A percentile compares a stretch with the other conserved stretches of the same genome.
These are phyloP conservation scores for Aspergillus bertholletiae DNA, from an alignment of 495 filamentous ascomycete species.

Conservation along the genomic window DNA sequence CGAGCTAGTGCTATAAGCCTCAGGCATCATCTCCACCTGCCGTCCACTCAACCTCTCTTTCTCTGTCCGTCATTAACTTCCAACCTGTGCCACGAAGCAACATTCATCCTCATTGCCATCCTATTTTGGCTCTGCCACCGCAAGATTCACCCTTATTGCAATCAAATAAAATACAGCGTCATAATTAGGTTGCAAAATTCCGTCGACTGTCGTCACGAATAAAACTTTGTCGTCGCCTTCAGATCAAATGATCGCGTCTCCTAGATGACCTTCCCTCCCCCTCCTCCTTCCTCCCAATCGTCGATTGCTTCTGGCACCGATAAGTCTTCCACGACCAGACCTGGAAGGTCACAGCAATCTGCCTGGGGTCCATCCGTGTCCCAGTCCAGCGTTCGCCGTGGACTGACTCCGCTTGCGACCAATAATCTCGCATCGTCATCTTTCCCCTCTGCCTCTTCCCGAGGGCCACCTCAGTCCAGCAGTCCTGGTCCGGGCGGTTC, in stretches of 20 bases:
- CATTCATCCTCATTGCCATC: constrained; percentile 21
- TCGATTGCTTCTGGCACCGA: constrained; percentile 58
- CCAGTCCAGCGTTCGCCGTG: constrained; percentile 56
- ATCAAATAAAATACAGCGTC: constrained; percentile 1
- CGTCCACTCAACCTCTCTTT: constrained; percentile 18
- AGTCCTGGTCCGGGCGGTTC: constrained; percentile 46
- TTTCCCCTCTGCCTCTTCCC: constrained; percentile 43
- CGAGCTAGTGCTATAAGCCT: constrained; percentile 10
- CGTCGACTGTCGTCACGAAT: constrained; percentile 26
- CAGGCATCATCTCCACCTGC: constrained; percentile 19
- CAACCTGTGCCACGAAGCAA: constrained; percentile 28
- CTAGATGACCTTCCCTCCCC: constrained; percentile 64
- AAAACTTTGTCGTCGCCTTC: constrained; percentile 43
- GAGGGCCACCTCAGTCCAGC: constrained; percentile 31
- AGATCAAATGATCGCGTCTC: constrained; percentile 59
- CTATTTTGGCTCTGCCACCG: constrained; percentile 11
- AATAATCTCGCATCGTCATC: constrained; percentile 44
- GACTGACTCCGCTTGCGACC: constrained; percentile 61
- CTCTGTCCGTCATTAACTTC: constrained; percentile 20
- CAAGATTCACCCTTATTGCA: constrained; percentile 9
- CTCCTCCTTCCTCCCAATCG: constrained; percentile 59
- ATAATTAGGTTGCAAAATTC: constrained; percentile 3
- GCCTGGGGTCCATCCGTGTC: constrained; percentile 58
- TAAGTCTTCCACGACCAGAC: constrained; percentile 52
- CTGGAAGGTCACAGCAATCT: constrained; percentile 54